A percentile compares a stretch with the other conserved stretches of the same genome.
These are phyloP conservation scores for Fusarium austroafricanum DNA, from an alignment of 2,329 filamentous ascomycete species.

Conservation along the genomic window DNA sequence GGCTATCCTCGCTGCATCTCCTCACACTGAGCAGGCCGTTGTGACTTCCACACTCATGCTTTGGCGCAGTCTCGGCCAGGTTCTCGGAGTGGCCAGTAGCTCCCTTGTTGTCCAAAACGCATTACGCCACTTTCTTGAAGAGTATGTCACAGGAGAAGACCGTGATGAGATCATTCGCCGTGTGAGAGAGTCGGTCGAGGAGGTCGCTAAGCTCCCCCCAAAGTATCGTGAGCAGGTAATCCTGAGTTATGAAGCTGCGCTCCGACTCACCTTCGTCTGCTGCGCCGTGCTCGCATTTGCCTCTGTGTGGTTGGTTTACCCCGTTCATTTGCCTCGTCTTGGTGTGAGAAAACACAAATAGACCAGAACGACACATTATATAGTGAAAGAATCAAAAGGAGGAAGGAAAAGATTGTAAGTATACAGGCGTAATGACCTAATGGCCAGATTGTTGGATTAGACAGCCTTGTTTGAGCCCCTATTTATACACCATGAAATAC, in stretches of 20 bases:
- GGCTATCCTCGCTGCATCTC: slow-evolving; percentile 68
- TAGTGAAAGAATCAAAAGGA: slow-evolving; percentile 5
- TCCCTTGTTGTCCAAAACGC: slow-evolving; percentile 80
- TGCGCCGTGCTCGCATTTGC: slow-evolving; percentile 61
- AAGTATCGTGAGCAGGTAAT: slow-evolving; percentile 66
- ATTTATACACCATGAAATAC: slow-evolving; percentile 41
- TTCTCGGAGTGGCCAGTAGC: slow-evolving; percentile 78
- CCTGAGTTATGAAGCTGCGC: slow-evolving; percentile 63
- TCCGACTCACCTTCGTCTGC: slow-evolving; percentile 60
- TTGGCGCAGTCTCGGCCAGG: slow-evolving; percentile 77
- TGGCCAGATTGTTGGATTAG: slow-evolving; percentile 36
- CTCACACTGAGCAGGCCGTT: slow-evolving; percentile 73
- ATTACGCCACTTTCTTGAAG: slow-evolving; percentile 68
- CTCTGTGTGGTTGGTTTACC: slow-evolving; percentile 60
- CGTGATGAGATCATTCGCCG: slow-evolving; percentile 66
- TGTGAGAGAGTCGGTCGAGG: slow-evolving; percentile 67
- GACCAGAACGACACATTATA: background rate
- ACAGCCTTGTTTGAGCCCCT: slow-evolving; percentile 33
- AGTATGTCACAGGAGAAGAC: slow-evolving; percentile 67
- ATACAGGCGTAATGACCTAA: slow-evolving; percentile 16
- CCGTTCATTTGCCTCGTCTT: slow-evolving; percentile 66
- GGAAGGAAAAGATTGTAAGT: slow-evolving; percentile 1
- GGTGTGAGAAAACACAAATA: slow-evolving; percentile 53
- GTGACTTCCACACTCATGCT: slow-evolving; percentile 77
- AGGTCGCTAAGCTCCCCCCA: slow-evolving; percentile 58